Percentiles rank a stretch among this genome's conserved stretches.
Evolutionary conservation across 352 stramenopile genomes (phyloP).

Genomic region (Phytophthora kernoviae): DNA sequence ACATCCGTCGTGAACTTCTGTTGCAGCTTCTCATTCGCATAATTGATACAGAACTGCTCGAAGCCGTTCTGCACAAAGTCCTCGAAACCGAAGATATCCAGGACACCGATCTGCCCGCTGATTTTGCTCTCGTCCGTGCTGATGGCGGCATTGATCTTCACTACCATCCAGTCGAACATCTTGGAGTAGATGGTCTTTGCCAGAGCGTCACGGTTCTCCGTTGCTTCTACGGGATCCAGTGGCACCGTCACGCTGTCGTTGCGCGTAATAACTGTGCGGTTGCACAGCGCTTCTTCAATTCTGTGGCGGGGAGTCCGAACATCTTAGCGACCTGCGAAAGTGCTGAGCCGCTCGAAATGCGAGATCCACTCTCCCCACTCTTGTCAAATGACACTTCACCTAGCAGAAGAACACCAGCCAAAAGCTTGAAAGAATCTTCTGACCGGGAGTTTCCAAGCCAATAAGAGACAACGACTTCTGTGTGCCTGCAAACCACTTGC

Average conservation of each 20-base stretch:
- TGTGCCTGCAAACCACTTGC: slow-evolving; percentile 81
- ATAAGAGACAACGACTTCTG: slow-evolving; percentile 84
- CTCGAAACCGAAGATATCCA: slow-evolving; percentile 99
- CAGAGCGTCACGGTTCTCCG: slow-evolving; percentile 95
- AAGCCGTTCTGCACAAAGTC: slow-evolving; percentile 95
- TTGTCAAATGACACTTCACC: slow-evolving; percentile 94
- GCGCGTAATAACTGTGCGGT: slow-evolving; percentile 90
- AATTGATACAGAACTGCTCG: slow-evolving; percentile 95
- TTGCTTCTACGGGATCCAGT: slow-evolving; percentile 88
- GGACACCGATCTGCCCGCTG: slow-evolving; percentile 92
- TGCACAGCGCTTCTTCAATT: slow-evolving; percentile 93
- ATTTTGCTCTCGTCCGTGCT: slow-evolving; percentile 75
- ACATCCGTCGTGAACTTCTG: slow-evolving; percentile 95
- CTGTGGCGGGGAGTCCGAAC: slow-evolving; percentile 87
- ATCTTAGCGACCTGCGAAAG: slow-evolving; percentile 85
- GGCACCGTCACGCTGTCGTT: slow-evolving; percentile 85
- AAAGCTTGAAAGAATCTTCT: slow-evolving; percentile 85
- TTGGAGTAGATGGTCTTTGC: slow-evolving; percentile 98
- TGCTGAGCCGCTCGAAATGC: slow-evolving; percentile 67
- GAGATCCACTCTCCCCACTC: slow-evolving; percentile 72
- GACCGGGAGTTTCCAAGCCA: slow-evolving; percentile 54
- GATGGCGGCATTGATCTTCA: slow-evolving; percentile 87
- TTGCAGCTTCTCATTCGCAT: slow-evolving; percentile 91
- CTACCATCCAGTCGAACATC: slow-evolving; percentile 98
- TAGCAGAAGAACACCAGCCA: slow-evolving; percentile 94